Evolutionary conservation across 2,329 filamentous ascomycete genomes (phyloP).

Genomic region (Hortaea werneckii): DNA sequence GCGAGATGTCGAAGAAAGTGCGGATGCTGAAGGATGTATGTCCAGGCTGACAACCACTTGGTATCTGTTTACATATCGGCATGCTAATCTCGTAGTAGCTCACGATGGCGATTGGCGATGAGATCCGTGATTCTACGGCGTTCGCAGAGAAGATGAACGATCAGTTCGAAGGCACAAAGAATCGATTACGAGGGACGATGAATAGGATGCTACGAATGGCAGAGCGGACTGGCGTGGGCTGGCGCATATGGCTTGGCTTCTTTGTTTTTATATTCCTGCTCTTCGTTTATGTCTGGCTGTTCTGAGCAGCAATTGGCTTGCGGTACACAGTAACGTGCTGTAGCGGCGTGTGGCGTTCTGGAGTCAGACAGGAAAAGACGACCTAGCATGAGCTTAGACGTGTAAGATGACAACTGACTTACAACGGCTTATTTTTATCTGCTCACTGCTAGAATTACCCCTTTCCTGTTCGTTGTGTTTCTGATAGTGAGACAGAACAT

Average conservation of each 20-base stretch:
- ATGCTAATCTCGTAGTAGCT: slow-evolving; percentile 45
- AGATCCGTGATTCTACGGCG: slow-evolving; percentile 81
- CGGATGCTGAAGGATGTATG: slow-evolving; percentile 78
- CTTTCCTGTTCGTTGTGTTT: too few species aligned
- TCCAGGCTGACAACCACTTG: slow-evolving; percentile 1
- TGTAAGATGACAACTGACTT: too few species aligned
- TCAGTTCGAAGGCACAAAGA: slow-evolving; percentile 73
- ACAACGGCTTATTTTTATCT: too few species aligned
- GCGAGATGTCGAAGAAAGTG: slow-evolving; percentile 86
- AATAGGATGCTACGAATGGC: slow-evolving; percentile 96
- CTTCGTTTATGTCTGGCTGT: slow-evolving; percentile 90
- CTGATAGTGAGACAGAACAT: too few species aligned
- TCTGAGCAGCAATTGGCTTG: slow-evolving; percentile 5
- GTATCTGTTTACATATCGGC: neutral
- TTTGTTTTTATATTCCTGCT: slow-evolving; percentile 72
- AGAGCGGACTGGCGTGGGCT: slow-evolving; percentile 83
- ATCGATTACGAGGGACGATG: slow-evolving; percentile 83
- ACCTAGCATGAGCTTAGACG: too few species aligned
- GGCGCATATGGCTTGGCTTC: slow-evolving; percentile 88
- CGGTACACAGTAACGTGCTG: too few species aligned
- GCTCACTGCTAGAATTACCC: too few species aligned
- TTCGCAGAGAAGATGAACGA: slow-evolving; percentile 95
- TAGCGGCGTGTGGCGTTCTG: too few species aligned
- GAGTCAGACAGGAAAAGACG: too few species aligned
- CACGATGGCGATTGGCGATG: slow-evolving; percentile 85